Evolutionary conservation across 768 basidiomycete species (phyloP).

Genomic region (Auricularia auricula-judae): DNA sequence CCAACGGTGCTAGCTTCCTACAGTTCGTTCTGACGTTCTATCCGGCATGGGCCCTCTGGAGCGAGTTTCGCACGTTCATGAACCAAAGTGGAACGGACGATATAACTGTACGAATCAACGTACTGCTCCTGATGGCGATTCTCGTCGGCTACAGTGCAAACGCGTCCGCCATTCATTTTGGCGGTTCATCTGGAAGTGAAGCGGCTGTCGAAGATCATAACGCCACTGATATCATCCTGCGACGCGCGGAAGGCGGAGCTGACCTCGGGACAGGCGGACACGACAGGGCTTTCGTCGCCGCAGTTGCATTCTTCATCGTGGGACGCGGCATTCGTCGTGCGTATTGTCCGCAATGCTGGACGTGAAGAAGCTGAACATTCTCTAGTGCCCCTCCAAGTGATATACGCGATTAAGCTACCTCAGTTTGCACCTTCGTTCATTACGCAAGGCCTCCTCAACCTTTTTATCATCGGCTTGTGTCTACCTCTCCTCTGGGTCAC

Average conservation of each 20-base stretch:
- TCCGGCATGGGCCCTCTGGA: conserved; percentile 22
- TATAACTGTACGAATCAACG: conserved; percentile 18
- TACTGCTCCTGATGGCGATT: conserved; percentile 20
- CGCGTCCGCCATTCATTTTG: conserved; percentile 19
- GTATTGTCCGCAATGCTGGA: background rate
- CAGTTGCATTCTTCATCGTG: conserved; percentile 10
- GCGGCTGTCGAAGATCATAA: background rate
- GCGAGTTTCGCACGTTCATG: conserved; percentile 19
- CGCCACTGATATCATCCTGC: background rate
- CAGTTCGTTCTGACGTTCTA: conserved; percentile 14
- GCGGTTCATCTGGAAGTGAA: background rate
- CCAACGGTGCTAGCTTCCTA: conserved; percentile 12
- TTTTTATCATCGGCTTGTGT: conserved; percentile 12
- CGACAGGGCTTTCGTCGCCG: background rate
- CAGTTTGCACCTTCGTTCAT: conserved; percentile 9
- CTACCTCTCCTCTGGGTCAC: conserved; percentile 8
- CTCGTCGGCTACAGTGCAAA: conserved; percentile 24
- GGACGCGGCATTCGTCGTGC: conserved; percentile 1
- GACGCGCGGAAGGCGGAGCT: background rate
- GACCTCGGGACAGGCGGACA: background rate
- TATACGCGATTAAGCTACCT: conserved; percentile 11
- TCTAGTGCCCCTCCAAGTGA: conserved; percentile 3
- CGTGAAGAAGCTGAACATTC: too few relatives aligned
- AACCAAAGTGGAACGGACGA: conserved; percentile 24
- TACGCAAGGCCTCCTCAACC: background rate